Conservation (phyloP, 208 protist genomes). For the Wallacemonas sp. region DNA sequence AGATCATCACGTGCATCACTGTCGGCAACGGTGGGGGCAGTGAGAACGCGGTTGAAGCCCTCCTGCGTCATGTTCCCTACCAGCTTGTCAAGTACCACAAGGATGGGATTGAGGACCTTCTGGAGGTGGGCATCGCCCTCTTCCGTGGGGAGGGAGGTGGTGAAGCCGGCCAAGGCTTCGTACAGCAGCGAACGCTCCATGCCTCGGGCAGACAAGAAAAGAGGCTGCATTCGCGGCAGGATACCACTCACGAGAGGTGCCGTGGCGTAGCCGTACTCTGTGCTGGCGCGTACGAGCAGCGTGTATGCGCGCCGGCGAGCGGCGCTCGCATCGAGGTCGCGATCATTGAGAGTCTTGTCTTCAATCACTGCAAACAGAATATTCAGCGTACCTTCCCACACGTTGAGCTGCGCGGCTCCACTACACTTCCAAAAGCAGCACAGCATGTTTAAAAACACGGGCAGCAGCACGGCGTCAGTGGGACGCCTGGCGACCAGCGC, state of each 20-base stretch:
- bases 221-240: conserved; percentile 39
- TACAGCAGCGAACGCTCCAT: conserved; percentile 60
- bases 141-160: conserved; percentile 26
- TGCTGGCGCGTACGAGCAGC: conserved; percentile 41
- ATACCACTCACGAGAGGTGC: conserved; percentile 14
- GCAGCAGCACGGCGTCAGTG: conserved; percentile 72
- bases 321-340: conserved; percentile 28
- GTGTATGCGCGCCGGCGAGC: conserved; percentile 57
- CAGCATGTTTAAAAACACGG: conserved; percentile 82
- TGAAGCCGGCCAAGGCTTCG: conserved; percentile 65
- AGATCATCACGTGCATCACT: conserved; percentile 31
- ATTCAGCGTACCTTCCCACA: conserved; percentile 60
- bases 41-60: conserved; percentile 60
- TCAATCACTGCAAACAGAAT: conserved; percentile 49
- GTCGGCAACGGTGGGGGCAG: conserved; percentile 14
- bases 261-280: conserved; percentile 23
- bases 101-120: conserved; percentile 57
- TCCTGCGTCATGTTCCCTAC: conserved; percentile 27
- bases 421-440: conserved; percentile 65
- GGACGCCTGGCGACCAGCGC: conserved; percentile 38
- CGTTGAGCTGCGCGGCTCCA: conserved; percentile 38
- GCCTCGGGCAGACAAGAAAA: conserved; percentile 34
- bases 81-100: conserved; percentile 29
- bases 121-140: conserved; percentile 51
- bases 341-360: conserved; percentile 5